Conservation (phyloP, 225 moss, liverwort and hornwort genomes). For the Bryum argenteum region DNA sequence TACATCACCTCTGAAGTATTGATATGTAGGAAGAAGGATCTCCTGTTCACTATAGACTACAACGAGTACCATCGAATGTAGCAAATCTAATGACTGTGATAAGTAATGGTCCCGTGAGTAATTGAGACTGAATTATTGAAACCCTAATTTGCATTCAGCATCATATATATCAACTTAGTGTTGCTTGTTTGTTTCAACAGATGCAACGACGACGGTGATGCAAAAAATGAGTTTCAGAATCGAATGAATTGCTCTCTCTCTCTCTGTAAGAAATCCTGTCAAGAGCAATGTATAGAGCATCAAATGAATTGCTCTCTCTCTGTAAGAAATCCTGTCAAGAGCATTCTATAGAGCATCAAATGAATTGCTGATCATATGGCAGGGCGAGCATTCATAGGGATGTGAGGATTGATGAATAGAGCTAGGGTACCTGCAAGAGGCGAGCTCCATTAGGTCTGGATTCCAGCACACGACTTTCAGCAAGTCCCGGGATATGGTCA, state of each 20-base stretch:
- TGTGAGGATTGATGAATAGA: no score
- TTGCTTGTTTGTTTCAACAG: neutral
- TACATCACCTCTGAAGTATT: neutral
- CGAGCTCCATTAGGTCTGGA: slow-evolving; percentile 60
- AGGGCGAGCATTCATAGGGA: neutral
- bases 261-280: no score
- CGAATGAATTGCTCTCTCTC: no score
- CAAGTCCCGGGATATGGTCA: slow-evolving; percentile 86
- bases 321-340: no score
- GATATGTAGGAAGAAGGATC: no score
- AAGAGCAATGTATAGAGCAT: no score
- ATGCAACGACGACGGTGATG: neutral
- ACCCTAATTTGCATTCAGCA: neutral
- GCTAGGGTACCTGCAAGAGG: slow-evolving; percentile 61
- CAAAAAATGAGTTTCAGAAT: no score
- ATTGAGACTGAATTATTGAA: neutral
- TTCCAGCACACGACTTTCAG: slow-evolving; percentile 76
- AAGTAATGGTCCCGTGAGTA: neutral
- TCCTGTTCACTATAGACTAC: no score
- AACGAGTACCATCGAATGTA: neutral
- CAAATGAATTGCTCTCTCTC: no score
- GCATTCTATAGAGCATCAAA: no score
- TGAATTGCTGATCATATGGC: no score
- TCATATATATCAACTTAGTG: neutral
- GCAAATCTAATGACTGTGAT: neutral